These are phyloP conservation scores for Fonsecaea erecta DNA, from an alignment of 2,329 filamentous ascomycete species.

Conservation along the genomic window DNA sequence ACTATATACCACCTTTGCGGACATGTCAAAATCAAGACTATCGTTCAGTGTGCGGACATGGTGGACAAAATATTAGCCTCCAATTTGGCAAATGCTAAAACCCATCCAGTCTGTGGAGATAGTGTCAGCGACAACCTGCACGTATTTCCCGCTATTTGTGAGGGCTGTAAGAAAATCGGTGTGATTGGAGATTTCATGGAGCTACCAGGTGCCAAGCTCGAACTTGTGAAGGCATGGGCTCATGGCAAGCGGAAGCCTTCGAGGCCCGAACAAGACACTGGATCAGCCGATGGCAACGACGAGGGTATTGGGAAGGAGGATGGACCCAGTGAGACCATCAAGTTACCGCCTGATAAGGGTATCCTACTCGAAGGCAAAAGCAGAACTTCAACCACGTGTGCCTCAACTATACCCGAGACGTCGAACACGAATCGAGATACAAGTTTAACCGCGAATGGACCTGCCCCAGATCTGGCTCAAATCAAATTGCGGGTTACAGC, in stretches of 20 bases:
- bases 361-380: not conserved
- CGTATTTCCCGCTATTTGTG: slow-evolving; percentile 30
- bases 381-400: not conserved
- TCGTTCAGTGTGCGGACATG: slow-evolving; percentile 30
- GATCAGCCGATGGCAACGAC: not conserved
- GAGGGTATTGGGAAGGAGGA: not conserved
- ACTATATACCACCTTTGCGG: slow-evolving; percentile 33
- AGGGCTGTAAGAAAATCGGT: slow-evolving; percentile 21
- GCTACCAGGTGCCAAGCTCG: slow-evolving; percentile 27
- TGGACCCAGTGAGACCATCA: not conserved
- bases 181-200: slow-evolving; percentile 27
- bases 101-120: slow-evolving; percentile 21
- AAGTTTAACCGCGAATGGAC: slow-evolving; percentile 4
- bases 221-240: slow-evolving; percentile 25
- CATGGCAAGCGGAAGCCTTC: not conserved
- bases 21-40: slow-evolving; percentile 31
- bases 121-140: slow-evolving; percentile 22
- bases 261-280: not conserved
- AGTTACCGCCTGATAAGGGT: slow-evolving; percentile 6
- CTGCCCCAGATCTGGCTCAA: slow-evolving; percentile 13
- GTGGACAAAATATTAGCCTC: slow-evolving; percentile 27
- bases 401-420: not conserved
- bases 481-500: slow-evolving; percentile 18
- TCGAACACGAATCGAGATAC: slow-evolving; percentile 4
- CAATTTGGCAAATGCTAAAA: not conserved